These are phyloP conservation scores for Umbelopsis ramanniana DNA, from an alignment of 192 early-diverging fungal genomes.

Conservation along the genomic window DNA sequence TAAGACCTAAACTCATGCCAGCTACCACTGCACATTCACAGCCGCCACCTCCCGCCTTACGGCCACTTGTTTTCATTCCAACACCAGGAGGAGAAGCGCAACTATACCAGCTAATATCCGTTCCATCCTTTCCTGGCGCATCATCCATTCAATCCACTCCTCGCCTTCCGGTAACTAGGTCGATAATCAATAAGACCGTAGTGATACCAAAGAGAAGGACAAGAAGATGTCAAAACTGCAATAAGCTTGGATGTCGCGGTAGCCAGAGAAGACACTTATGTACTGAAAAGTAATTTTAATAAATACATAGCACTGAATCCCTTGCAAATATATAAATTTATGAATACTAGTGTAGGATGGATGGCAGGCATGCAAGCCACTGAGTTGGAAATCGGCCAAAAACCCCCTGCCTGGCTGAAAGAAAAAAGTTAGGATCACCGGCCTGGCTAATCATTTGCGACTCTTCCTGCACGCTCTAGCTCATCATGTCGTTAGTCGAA, in stretches of 20 bases:
- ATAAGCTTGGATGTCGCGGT: background rate
- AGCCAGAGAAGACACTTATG: conserved; percentile 2
- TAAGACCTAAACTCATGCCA: too few species aligned
- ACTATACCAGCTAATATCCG: background rate
- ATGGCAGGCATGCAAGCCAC: too few species aligned
- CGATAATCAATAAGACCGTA: background rate
- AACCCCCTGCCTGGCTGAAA: too few species aligned
- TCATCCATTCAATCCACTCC: background rate
- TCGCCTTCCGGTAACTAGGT: background rate
- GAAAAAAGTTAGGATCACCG: too few species aligned
- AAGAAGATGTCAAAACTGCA: background rate
- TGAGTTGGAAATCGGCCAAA: background rate
- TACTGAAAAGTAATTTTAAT: background rate
- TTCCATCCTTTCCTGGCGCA: background rate
- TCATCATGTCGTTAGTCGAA: conserved; percentile 38
- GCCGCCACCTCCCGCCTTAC: background rate
- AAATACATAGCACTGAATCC: background rate
- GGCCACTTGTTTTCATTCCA: background rate
- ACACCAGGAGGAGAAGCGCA: background rate
- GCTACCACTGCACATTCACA: background rate
- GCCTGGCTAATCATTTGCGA: background rate
- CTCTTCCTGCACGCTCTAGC: background rate
- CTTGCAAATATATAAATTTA: too few species aligned
- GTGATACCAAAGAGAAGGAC: background rate
- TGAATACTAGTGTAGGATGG: too few species aligned